These are phyloP conservation scores for Spinacia oleracea DNA, from an alignment of 179 eudicot genomes.

Conservation along the genomic window DNA sequence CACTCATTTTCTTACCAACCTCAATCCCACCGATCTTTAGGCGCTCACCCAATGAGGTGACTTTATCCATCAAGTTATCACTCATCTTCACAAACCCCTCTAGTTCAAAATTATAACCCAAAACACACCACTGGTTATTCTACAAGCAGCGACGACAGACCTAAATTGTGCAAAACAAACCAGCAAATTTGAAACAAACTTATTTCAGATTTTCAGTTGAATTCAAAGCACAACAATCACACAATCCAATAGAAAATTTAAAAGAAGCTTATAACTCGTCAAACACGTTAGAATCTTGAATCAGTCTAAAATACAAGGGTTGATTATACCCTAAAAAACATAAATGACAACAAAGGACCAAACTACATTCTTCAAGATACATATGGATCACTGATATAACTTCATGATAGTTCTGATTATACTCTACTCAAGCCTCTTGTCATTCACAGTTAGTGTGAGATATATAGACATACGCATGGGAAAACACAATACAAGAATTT, in stretches of 20 bases:
- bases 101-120: neutral
- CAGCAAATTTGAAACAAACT: neutral
- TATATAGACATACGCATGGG: too few species aligned
- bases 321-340: too few species aligned
- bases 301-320: neutral
- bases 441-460: too few species aligned
- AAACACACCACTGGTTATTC: neutral
- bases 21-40: slow-evolving; percentile 78
- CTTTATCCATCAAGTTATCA: slow-evolving; percentile 91
- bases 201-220: slow-evolving; percentile 3
- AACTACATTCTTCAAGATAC: too few species aligned
- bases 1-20: slow-evolving; percentile 78
- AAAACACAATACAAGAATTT: too few species aligned
- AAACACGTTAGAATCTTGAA: slow-evolving; percentile 6
- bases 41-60: slow-evolving; percentile 82
- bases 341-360: too few species aligned
- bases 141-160: neutral
- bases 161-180: neutral
- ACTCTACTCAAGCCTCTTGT: too few species aligned
- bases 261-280: slow-evolving; percentile 14
- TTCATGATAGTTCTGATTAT: too few species aligned
- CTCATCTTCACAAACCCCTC: slow-evolving; percentile 51
- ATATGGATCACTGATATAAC: too few species aligned
- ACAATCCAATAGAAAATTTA: neutral
- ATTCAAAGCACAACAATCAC: slow-evolving; percentile 13